A percentile compares a stretch with the other conserved stretches of the same genome.
These are phyloP conservation scores for Syzygium oleosum DNA, from an alignment of 345 rosid species.

Conservation along the genomic window DNA sequence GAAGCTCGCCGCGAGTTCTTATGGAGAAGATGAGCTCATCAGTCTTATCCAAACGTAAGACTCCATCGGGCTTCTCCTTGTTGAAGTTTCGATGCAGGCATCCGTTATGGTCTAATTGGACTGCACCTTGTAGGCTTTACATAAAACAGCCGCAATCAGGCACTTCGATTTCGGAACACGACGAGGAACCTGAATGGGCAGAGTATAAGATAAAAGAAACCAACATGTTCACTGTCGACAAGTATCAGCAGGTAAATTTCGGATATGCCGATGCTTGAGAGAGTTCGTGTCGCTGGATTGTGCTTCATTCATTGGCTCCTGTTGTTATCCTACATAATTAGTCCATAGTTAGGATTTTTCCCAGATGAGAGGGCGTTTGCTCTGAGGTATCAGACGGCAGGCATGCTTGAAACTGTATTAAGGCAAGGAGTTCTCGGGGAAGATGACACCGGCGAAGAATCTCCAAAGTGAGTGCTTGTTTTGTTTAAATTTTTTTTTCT, in stretches of 20 bases:
- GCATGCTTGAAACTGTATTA: constrained; percentile 73
- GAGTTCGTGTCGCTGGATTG: neutral
- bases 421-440: constrained; percentile 94
- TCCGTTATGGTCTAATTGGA: neutral
- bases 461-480: constrained; percentile 54
- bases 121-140: constrained; percentile 46
- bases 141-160: constrained; percentile 62
- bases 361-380: constrained; percentile 77
- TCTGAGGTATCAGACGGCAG: constrained; percentile 80
- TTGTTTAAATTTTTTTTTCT: neutral
- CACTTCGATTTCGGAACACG: constrained; percentile 41
- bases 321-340: constrained; percentile 46
- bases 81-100: neutral
- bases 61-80: neutral
- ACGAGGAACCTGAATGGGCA: constrained; percentile 74
- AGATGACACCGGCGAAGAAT: constrained; percentile 93
- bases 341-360: constrained; percentile 88
- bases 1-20: constrained; percentile 59
- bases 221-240: constrained; percentile 86
- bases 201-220: constrained; percentile 93
- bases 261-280: no score
- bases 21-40: constrained; percentile 82
- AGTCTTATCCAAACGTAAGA: constrained; percentile 94
- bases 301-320: constrained; percentile 9
- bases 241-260: no score